Evolutionary conservation across 768 basidiomycete genomes (phyloP), one percentile per base, ranked within the genome.

Genomic region (Lactarius trivialis): DNA sequence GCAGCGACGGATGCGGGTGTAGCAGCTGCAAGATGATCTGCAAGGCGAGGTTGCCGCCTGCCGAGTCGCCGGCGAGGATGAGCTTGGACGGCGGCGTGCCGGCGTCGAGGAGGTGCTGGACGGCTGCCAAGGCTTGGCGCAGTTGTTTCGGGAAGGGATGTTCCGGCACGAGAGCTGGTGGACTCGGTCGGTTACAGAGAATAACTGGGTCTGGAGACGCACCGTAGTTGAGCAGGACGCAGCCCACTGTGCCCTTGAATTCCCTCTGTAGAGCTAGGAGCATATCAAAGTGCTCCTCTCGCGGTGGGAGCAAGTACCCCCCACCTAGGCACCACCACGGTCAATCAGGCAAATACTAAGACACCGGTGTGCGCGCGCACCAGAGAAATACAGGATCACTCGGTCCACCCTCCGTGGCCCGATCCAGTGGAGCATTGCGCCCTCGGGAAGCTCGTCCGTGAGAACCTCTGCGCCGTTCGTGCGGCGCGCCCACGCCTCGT

Each of bases 41-140:
- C 8, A 70, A 11, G 7, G 56, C 51, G 8, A 70, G 43, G 56
- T 68, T 70, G 15, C 54, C 66, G 19, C 68, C 68, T 1, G 63
- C 66, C 2, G 67, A 61, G 57, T 67, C 66, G 28, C 69, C 69
- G 1, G 61, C 64, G 30, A 70, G 45, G 45, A 57, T 58, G n/a
- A 70, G 68, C n/a, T 65, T 63, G 12, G 69, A 63, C 3, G 65
- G 32, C 30, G 56, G 48, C 4, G 63, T 34, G 21, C 69, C 69
- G 11, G 37, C 43, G 9, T 61, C 60, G 3, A 66, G 50, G 28
- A 70, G 36, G n/a, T 67, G 56, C 19, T 57, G 34, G 41, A 70
- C 19, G 21, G 65, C 69, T 0, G 26, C 33, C 4, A 60, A 24
- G 7, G 65, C 51, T 37, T 70, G 63, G 21, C 59, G 32, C 34